Evolutionary conservation across 2,329 filamentous ascomycete genomes (phyloP).

Genomic region (Fusarium sterilihyphosum): DNA sequence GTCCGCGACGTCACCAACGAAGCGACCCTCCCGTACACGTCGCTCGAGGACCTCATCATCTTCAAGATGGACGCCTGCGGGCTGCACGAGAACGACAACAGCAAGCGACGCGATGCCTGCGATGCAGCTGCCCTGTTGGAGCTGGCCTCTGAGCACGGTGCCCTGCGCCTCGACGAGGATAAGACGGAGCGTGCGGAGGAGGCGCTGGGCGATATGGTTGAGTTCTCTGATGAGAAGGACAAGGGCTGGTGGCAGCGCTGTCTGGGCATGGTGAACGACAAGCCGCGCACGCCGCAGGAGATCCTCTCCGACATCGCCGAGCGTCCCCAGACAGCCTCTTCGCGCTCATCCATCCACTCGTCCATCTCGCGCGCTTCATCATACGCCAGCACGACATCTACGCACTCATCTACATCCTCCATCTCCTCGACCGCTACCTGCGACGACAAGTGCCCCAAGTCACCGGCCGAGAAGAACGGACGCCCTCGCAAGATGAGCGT

Average conservation of each 20-base stretch:
- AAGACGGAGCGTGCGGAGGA: slow-evolving; percentile 41
- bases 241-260: slow-evolving; percentile 46
- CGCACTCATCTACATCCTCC: slow-evolving; percentile 38
- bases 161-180: slow-evolving; percentile 40
- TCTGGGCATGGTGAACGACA: slow-evolving; percentile 38
- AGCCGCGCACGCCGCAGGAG: slow-evolving; percentile 39
- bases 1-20: slow-evolving; percentile 35
- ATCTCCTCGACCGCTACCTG: slow-evolving; percentile 32
- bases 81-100: slow-evolving; percentile 38
- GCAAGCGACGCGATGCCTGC: slow-evolving; percentile 42
- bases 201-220: slow-evolving; percentile 39
- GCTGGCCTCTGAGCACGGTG: slow-evolving; percentile 40
- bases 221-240: slow-evolving; percentile 41
- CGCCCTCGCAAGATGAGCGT: slow-evolving; percentile 46
- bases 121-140: slow-evolving; percentile 42
- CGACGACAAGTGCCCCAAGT: slow-evolving; percentile 37
- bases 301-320: slow-evolving; percentile 45
- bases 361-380: slow-evolving; percentile 44
- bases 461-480: slow-evolving; percentile 33
- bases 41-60: slow-evolving; percentile 42
- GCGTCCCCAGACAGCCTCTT: slow-evolving; percentile 21
- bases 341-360: slow-evolving; percentile 30
- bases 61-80: slow-evolving; percentile 45
- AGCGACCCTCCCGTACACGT: slow-evolving; percentile 39
- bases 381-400: slow-evolving; percentile 37